Evolutionary conservation across 306 rosid genomes (phyloP).

Genomic region (Rosa rugosa): DNA sequence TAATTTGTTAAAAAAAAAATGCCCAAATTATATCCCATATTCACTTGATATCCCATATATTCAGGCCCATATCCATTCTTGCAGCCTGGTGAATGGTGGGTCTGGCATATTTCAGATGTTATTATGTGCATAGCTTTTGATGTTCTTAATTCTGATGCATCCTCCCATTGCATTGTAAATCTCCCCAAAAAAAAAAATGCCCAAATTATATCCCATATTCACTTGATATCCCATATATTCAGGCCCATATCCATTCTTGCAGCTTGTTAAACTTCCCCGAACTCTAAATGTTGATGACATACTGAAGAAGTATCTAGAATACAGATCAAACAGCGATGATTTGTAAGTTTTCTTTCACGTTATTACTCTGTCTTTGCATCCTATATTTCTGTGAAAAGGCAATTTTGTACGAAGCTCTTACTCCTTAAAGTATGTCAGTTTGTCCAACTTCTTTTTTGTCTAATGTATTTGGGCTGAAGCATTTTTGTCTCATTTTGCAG

Average conservation of each 20-base stretch:
- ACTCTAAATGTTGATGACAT: constrained; percentile 74
- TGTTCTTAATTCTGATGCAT: not conserved
- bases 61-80: constrained; percentile 11
- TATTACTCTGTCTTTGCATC: not conserved
- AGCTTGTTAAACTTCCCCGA: constrained; percentile 94
- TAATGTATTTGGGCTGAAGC: no score
- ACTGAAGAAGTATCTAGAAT: constrained; percentile 61
- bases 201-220: not conserved
- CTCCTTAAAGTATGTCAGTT: no score
- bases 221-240: not conserved
- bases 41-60: not conserved
- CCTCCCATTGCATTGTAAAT: not conserved
- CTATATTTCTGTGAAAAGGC: not conserved
- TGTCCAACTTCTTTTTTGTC: no score
- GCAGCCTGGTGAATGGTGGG: constrained; percentile 60
- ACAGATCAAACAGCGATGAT: constrained; percentile 64
- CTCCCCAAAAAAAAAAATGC: not conserved
- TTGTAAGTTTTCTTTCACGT: constrained; percentile 52
- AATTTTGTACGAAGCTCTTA: no score
- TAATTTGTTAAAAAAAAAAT: not conserved
- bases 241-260: constrained; percentile 30
- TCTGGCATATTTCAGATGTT: not conserved
- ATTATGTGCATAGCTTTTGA: not conserved
- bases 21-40: not conserved
- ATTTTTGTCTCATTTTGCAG: no score